Conservation (phyloP, 2,329 filamentous ascomycete genomes). For the Trichoderma pleuroti region DNA sequence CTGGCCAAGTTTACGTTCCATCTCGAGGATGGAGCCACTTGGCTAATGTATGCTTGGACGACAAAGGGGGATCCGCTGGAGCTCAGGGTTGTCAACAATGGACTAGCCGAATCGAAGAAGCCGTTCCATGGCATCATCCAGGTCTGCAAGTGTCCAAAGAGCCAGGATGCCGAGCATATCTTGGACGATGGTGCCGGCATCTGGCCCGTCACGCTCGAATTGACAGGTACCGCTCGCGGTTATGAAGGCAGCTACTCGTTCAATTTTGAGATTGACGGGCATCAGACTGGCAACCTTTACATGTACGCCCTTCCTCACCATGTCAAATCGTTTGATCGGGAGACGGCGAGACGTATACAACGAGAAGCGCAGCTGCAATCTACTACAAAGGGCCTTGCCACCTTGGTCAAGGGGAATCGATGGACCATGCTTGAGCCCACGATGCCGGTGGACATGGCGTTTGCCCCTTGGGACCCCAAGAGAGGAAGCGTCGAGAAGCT, state of each 20-base stretch:
- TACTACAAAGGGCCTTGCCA: slow-evolving; percentile 79
- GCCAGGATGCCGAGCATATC: slow-evolving; percentile 54
- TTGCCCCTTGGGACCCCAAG: slow-evolving; percentile 70
- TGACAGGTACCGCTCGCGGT: slow-evolving; percentile 61
- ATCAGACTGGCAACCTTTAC: slow-evolving; percentile 57
- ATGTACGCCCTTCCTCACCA: slow-evolving; percentile 93
- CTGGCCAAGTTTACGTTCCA: slow-evolving; percentile 73
- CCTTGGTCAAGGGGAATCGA: slow-evolving; percentile 64
- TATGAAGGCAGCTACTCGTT: slow-evolving; percentile 69
- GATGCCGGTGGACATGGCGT: slow-evolving; percentile 72
- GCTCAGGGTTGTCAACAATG: slow-evolving; percentile 65
- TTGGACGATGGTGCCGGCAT: slow-evolving; percentile 75
- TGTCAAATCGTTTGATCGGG: slow-evolving; percentile 65
- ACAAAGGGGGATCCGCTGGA: slow-evolving; percentile 58
- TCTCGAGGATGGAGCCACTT: slow-evolving; percentile 68
- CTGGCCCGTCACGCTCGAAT: slow-evolving; percentile 61
- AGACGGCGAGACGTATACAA: slow-evolving; percentile 48
- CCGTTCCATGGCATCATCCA: slow-evolving; percentile 79
- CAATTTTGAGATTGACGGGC: slow-evolving; percentile 67
- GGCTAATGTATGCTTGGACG: slow-evolving; percentile 75
- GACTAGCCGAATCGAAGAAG: slow-evolving; percentile 59
- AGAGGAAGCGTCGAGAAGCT: slow-evolving; percentile 46
- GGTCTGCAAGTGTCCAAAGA: slow-evolving; percentile 69
- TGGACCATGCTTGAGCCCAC: slow-evolving; percentile 75
- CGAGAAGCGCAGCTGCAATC: slow-evolving; percentile 65